Conservation (phyloP, 768 basidiomycete genomes). For the Auricularia cornea region DNA sequence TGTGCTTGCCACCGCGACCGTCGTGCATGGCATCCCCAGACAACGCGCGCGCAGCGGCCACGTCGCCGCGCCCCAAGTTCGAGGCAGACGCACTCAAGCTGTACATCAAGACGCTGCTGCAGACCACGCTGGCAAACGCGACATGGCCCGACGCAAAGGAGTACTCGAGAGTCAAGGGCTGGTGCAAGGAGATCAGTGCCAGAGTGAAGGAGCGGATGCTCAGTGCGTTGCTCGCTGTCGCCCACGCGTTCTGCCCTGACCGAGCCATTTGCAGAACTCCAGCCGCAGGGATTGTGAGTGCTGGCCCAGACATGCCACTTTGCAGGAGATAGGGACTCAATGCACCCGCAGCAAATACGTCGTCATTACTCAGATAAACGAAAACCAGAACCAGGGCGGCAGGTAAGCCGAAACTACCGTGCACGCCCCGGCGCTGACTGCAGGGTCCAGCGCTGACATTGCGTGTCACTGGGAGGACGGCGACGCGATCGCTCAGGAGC, state of each 20-base stretch:
- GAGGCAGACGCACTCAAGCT: constrained; percentile 63
- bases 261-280: constrained; percentile 44
- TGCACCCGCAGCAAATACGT: constrained; percentile 62
- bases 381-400: constrained; percentile 79
- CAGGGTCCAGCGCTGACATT: constrained; percentile 58
- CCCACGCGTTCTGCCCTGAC: background rate
- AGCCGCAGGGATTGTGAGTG: constrained; percentile 74
- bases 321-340: constrained; percentile 5
- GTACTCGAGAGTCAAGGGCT: constrained; percentile 56
- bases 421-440: background rate
- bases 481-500: constrained; percentile 68
- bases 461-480: constrained; percentile 85
- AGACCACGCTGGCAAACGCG: constrained; percentile 54
- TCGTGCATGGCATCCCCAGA: constrained; percentile 18
- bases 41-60: constrained; percentile 49
- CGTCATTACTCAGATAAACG: constrained; percentile 76
- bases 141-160: constrained; percentile 65
- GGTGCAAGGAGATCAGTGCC: constrained; percentile 80
- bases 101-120: constrained; percentile 77
- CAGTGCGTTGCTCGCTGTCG: constrained; percentile 21
- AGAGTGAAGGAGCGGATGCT: constrained; percentile 81
- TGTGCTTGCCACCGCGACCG: background rate
- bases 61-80: constrained; percentile 51
- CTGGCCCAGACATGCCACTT: constrained; percentile 1
- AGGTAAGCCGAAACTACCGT: constrained; percentile 41